Base-by-base conservation (phyloP, 1,284 basidiomycete genomes). In the Ustilago hordei region DNA sequence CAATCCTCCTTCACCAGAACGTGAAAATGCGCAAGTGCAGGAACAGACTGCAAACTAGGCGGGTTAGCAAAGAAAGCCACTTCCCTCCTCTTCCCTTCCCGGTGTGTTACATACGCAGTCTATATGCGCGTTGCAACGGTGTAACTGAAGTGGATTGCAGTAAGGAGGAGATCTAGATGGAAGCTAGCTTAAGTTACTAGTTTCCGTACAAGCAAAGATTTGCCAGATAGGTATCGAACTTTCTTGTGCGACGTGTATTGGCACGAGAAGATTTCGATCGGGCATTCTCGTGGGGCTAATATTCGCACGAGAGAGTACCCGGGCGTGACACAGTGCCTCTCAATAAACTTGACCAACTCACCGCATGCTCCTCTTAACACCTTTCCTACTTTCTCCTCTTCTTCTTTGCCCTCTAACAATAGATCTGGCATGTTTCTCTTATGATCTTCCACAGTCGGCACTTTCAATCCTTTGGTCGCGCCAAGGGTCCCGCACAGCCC, bases 51-150 rank as follows among this genome's bases (percentile, higher is more conserved):
- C 45, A 75, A 43, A n/a, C 63, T 65, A 13, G 66, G 66, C 4
- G 72, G 72, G 23, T 75, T 75, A 36, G 72, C 72, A 47, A 75
- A 75, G 32, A 75, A 75, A 8, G 59, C 59, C 4, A 60, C 52
- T 28, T 75, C 63, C 35, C 12, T 17, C 0, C 17, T 13, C 0
- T 13, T 4, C 36, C 35, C 15, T 8, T 75, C 50, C 72, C 72
- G 69, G 12, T 75, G 59, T 8, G 13, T 17, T 5, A 28, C 23
- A 28, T 28, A 2, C 23, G 23, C 23, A 28, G 23, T 2, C 23
- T 28, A 28, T 28, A 28, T 28, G 23, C 23, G 23, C 23, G 23
- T 28, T 28, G 23, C 3, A 28, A 28, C 23, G 23, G 23, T 28
- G 23, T 28, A 28, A 28, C 3, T 28, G 19, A 28, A 28, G 23